Percentiles rank a stretch among this genome's conserved stretches.
These are phyloP conservation scores for Trametes sp. DNA, from an alignment of 1,284 basidiomycete genomes.

Conservation along the genomic window DNA sequence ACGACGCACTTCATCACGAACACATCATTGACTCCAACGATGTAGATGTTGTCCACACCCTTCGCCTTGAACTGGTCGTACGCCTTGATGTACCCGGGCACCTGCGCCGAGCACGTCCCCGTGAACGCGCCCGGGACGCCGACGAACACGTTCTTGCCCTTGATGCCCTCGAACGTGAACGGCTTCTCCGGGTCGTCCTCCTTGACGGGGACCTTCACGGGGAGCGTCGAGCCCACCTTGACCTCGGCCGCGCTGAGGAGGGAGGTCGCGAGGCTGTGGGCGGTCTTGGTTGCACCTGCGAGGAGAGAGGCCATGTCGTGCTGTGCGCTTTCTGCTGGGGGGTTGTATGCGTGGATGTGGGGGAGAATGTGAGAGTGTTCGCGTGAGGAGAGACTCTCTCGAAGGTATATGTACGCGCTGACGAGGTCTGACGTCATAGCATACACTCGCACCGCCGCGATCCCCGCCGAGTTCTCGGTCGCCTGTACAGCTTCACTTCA, in stretches of 20 bases:
- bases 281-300: conserved; percentile 53
- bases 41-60: conserved; percentile 73
- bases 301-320: conserved; percentile 54
- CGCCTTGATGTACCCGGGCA: conserved; percentile 70
- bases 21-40: conserved; percentile 76
- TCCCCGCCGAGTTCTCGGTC: no score
- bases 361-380: not conserved
- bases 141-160: conserved; percentile 78
- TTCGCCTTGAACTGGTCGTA: conserved; percentile 71
- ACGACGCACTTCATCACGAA: conserved; percentile 65
- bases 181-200: conserved; percentile 58
- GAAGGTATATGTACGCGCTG: conserved; percentile 14
- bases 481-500: no score
- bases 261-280: conserved; percentile 60
- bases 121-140: conserved; percentile 72
- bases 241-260: conserved; percentile 58
- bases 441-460: no score
- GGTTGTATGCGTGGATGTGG: not conserved
- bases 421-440: conserved; percentile 28
- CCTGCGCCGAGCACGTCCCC: conserved; percentile 56
- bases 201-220: conserved; percentile 60
- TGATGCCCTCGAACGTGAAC: conserved; percentile 55
- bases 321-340: not conserved
- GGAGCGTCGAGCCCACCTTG: conserved; percentile 49
- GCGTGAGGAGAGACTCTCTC: not conserved